Percentiles rank a stretch among this genome's conserved stretches.
Conservation (phyloP, 2,329 filamentous ascomycete species). For the Beauveria australis region DNA sequence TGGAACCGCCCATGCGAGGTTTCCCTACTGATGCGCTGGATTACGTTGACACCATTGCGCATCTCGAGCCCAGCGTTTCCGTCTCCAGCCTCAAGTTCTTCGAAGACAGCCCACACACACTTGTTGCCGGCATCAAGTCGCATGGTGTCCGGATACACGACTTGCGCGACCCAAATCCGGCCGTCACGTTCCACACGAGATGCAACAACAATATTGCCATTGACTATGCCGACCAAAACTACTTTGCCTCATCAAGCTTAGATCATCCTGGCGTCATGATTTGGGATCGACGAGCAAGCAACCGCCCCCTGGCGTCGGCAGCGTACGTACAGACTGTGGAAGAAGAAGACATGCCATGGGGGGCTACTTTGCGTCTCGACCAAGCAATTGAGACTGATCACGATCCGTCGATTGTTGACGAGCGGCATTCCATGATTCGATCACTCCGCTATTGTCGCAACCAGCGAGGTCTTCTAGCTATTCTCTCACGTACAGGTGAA, state of each 20-base stretch:
- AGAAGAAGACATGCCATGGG: constrained; percentile 54
- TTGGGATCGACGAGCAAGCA: constrained; percentile 65
- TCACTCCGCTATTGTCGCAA: constrained; percentile 57
- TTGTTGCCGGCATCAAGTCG: constrained; percentile 68
- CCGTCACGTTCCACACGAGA: constrained; percentile 54
- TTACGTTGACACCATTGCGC: constrained; percentile 48
- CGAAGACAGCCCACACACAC: constrained; percentile 63
- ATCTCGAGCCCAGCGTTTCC: constrained; percentile 59
- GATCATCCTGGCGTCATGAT: constrained; percentile 68
- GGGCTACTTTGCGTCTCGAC: constrained; percentile 50
- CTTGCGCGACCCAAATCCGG: constrained; percentile 51
- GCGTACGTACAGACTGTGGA: constrained; percentile 51
- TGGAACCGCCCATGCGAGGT: constrained; percentile 39
- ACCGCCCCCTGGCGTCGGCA: constrained; percentile 42
- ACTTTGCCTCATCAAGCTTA: constrained; percentile 72
- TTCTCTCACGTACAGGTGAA: constrained; percentile 55
- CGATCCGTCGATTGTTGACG: constrained; percentile 40
- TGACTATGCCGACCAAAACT: constrained; percentile 72
- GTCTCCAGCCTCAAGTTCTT: constrained; percentile 80
- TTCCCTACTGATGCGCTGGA: constrained; percentile 41
- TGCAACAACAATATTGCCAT: constrained; percentile 68
- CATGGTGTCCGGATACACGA: constrained; percentile 71
- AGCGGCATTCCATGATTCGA: constrained; percentile 53
- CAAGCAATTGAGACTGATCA: constrained; percentile 48
- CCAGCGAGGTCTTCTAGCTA: constrained; percentile 50